These are phyloP conservation scores for Fulvia fulva DNA, from an alignment of 2,329 filamentous ascomycete species.

Conservation along the genomic window DNA sequence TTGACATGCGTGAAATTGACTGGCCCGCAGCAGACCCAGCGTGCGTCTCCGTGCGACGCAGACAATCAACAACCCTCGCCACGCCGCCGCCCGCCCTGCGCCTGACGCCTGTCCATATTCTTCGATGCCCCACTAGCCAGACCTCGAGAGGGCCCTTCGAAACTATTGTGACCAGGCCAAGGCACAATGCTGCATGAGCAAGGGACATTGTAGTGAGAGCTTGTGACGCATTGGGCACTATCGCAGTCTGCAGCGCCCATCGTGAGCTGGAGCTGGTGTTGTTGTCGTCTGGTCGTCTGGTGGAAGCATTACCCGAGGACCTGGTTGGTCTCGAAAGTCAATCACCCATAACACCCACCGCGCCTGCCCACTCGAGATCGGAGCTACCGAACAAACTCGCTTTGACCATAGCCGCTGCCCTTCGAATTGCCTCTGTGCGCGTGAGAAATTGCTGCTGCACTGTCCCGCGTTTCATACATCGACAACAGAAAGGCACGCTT, in stretches of 20 bases:
- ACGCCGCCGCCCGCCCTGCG: constrained; percentile 1
- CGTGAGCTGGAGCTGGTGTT: neutral
- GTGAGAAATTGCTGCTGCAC: constrained; percentile 8
- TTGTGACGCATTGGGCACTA: constrained; percentile 2
- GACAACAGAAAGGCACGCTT: neutral
- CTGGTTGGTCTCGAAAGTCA: constrained; percentile 18
- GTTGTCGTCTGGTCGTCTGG: neutral
- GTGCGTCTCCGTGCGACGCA: neutral
- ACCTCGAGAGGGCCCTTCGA: neutral
- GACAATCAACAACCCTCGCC: neutral
- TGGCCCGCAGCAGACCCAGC: neutral
- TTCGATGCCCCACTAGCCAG: constrained; percentile 1
- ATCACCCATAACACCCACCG: constrained; percentile 14
- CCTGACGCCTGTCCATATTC: constrained; percentile 3
- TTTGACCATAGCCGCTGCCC: neutral
- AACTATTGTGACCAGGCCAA: constrained; percentile 5
- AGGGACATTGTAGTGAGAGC: constrained; percentile 10
- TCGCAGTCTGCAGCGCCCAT: neutral
- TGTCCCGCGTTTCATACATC: neutral
- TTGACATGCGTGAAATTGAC: constrained; percentile 6
- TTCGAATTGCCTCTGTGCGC: neutral
- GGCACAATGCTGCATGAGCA: constrained; percentile 14
- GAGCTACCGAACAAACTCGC: neutral
- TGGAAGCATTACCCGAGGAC: constrained; percentile 9
- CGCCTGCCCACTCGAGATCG: constrained; percentile 5